Percentiles rank a stretch among this genome's conserved stretches.
Evolutionary conservation across 1,284 basidiomycete genomes (phyloP).

Genomic region (Cerrena zonata): DNA sequence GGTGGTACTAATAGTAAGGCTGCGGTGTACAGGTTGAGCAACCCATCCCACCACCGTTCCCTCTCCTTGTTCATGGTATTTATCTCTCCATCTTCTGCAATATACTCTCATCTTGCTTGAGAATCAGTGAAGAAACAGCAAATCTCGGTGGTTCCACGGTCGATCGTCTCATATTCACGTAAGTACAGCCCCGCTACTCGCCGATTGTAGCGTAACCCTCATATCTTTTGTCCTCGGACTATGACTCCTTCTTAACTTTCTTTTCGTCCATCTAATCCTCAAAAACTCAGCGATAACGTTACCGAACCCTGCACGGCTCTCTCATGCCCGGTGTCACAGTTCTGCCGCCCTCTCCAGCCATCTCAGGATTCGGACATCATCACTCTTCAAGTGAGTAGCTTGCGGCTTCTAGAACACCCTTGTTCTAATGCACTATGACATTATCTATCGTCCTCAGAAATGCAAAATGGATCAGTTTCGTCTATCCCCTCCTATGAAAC

Average conservation of each 20-base stretch:
- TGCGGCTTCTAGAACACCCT: constrained; percentile 3
- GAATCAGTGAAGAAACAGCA: too few species aligned
- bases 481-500: constrained; percentile 26
- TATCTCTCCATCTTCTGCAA: too few species aligned
- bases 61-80: too few species aligned
- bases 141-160: neutral
- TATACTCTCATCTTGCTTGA: too few species aligned
- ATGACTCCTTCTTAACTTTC: neutral
- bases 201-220: neutral
- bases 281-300: neutral
- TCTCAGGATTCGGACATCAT: constrained; percentile 20
- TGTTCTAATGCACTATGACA: constrained; percentile 4
- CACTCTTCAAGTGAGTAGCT: constrained; percentile 20
- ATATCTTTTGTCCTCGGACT: neutral
- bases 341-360: constrained; percentile 27
- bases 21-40: too few species aligned
- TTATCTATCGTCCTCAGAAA: constrained; percentile 15
- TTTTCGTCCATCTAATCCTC: neutral
- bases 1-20: too few species aligned
- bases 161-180: neutral
- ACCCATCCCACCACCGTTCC: too few species aligned
- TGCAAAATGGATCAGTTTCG: constrained; percentile 29
- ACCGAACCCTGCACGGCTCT: neutral
- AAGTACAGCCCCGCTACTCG: neutral
- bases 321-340: constrained; percentile 33